A percentile compares a stretch with the other conserved stretches of the same genome.
Evolutionary conservation across 1,284 basidiomycete genomes (phyloP).

Genomic region (Earliella scabrosa): DNA sequence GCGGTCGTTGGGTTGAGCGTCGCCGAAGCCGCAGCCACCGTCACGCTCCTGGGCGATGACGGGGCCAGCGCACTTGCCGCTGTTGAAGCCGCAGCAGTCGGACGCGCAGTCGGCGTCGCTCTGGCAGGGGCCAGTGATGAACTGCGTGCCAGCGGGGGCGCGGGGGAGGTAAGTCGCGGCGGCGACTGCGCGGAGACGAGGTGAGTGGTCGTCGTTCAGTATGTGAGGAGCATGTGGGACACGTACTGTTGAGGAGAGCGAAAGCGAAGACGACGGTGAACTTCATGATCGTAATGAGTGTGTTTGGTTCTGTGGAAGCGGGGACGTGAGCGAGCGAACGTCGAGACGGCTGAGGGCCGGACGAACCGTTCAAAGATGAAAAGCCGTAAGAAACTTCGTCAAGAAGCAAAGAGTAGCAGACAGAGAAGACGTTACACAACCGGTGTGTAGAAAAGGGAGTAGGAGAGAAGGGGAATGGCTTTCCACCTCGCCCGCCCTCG

Average conservation of each 20-base stretch:
- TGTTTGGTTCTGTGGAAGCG: neutral
- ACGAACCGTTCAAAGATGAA: neutral
- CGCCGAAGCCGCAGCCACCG: conserved; percentile 19
- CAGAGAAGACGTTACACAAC: conserved; percentile 8
- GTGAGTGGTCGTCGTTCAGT: neutral
- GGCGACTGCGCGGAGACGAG: conserved; percentile 2
- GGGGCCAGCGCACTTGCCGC: conserved; percentile 15
- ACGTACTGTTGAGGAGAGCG: conserved; percentile 14
- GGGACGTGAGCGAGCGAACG: neutral
- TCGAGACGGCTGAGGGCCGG: neutral
- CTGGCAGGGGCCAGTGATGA: conserved; percentile 15
- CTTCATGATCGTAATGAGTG: conserved; percentile 9
- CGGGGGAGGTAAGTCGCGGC: conserved; percentile 12
- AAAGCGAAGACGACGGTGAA: conserved; percentile 9
- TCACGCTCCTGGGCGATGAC: conserved; percentile 13
- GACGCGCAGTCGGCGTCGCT: conserved; percentile 13
- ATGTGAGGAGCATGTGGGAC: too few species aligned
- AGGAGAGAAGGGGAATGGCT: conserved; percentile 8
- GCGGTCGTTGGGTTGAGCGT: conserved; percentile 16
- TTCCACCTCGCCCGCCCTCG: neutral
- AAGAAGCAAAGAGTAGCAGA: conserved; percentile 10
- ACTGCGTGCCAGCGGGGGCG: conserved; percentile 7
- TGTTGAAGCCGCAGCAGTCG: conserved; percentile 14
- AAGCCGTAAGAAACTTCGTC: conserved; percentile 7
- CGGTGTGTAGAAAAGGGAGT: conserved; percentile 6